Conservation (phyloP, 345 rosid genomes). For the Carallia pectinifolia region DNA sequence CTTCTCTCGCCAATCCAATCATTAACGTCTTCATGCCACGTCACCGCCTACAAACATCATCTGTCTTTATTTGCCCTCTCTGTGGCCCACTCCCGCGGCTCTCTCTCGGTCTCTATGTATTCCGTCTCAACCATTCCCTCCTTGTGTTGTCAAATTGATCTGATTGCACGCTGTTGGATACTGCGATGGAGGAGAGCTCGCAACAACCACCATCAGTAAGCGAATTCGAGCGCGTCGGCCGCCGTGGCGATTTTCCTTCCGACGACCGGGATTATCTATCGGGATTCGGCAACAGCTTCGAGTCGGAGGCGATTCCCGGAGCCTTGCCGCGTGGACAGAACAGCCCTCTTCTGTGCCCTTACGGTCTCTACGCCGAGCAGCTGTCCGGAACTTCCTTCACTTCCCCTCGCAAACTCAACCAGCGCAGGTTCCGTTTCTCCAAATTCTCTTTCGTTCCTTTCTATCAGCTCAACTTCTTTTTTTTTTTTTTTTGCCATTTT, state of each 20-base stretch:
- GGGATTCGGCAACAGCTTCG: constrained; percentile 71
- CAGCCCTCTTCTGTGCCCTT: constrained; percentile 81
- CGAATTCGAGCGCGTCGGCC: constrained; percentile 1
- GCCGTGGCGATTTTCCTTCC: constrained; percentile 20
- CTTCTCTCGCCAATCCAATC: too few species aligned
- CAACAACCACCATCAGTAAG: background rate
- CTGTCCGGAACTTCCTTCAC: constrained; percentile 96
- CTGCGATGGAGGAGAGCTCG: background rate
- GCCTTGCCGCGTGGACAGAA: constrained; percentile 80
- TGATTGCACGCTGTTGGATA: too few species aligned
- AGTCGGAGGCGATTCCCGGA: constrained; percentile 78
- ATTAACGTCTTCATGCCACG: background rate
- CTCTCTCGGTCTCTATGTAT: background rate
- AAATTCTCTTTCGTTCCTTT: background rate
- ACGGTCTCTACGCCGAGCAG: constrained; percentile 96
- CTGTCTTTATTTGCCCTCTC: background rate
- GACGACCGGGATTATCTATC: constrained; percentile 45
- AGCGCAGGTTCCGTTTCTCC: constrained; percentile 45
- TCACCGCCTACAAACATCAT: background rate
- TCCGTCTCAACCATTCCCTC: too few species aligned
- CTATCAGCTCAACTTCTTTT: too few species aligned
- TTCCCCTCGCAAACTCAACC: constrained; percentile 78
- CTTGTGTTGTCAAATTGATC: too few species aligned
- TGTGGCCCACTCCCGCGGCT: background rate
- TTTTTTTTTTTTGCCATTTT: too few species aligned